Conservation (phyloP, 2,329 filamentous ascomycete genomes). For the Aspergillus jensenii region DNA sequence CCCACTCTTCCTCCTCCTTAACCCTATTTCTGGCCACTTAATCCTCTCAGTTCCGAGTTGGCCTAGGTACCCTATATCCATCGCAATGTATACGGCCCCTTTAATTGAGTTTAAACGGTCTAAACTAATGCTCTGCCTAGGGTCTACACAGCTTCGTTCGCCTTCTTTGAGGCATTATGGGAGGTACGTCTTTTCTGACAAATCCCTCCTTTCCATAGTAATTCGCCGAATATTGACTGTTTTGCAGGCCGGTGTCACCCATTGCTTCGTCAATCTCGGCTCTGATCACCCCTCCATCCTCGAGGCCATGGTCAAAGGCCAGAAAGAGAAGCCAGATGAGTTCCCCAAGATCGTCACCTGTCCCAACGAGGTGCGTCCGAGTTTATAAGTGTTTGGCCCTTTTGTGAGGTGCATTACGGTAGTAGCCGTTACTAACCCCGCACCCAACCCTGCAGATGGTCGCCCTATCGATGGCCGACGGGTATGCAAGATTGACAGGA, state of each 20-base stretch:
- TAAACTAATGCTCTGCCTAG: slow-evolving; percentile 14
- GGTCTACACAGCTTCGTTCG: slow-evolving; percentile 69
- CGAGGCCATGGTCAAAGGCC: slow-evolving; percentile 76
- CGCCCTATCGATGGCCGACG: slow-evolving; percentile 80
- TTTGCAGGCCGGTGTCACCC: slow-evolving; percentile 48
- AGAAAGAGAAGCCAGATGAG: slow-evolving; percentile 62
- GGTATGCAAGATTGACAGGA: slow-evolving; percentile 70
- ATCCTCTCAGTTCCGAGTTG: not conserved
- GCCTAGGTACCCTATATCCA: not conserved
- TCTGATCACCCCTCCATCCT: slow-evolving; percentile 70
- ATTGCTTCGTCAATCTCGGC: slow-evolving; percentile 56
- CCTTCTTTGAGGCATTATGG: slow-evolving; percentile 74
- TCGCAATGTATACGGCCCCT: not conserved
- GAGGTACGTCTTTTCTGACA: slow-evolving; percentile 43
- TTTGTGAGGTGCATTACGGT: too few species aligned
- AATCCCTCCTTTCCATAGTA: not conserved
- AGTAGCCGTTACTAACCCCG: not conserved
- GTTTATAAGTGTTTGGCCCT: too few species aligned
- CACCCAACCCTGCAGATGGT: slow-evolving; percentile 62
- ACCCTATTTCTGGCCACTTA: not conserved
- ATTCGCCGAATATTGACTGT: too few species aligned
- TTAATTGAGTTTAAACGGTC: not conserved
- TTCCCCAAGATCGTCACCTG: slow-evolving; percentile 77
- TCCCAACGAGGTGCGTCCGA: slow-evolving; percentile 67
- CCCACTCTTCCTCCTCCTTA: not conserved